phyloP scores from a whole-genome alignment of 441 rosid genomes.

The Viola pubescens region DNA sequence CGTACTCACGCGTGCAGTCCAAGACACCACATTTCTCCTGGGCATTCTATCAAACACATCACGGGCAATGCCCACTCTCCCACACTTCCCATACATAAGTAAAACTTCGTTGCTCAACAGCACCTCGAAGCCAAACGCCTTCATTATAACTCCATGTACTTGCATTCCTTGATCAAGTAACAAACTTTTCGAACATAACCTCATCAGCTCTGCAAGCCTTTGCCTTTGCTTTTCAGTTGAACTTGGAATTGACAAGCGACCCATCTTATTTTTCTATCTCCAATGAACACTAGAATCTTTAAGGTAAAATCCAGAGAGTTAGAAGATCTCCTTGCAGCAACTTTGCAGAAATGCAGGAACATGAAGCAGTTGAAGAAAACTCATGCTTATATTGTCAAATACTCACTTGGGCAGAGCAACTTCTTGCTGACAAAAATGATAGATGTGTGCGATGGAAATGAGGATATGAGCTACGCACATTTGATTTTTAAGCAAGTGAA shows the following conservation, averaged over 20 bases:
- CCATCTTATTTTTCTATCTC: not conserved
- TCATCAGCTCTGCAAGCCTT: constrained; percentile 45
- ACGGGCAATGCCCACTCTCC: constrained; percentile 34
- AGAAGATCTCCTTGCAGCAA: constrained; percentile 38
- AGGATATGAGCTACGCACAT: constrained; percentile 31
- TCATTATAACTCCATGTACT: constrained; percentile 46
- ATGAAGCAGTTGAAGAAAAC: constrained; percentile 31
- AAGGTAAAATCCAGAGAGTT: constrained; percentile 26
- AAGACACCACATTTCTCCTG: constrained; percentile 75
- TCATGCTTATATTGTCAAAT: constrained; percentile 31
- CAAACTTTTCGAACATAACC: constrained; percentile 46
- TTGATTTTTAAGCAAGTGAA: constrained; percentile 33
- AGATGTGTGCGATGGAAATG: constrained; percentile 29
- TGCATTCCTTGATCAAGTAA: constrained; percentile 54
- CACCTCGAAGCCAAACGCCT: constrained; percentile 17
- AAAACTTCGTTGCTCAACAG: constrained; percentile 40
- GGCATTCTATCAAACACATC: constrained; percentile 71
- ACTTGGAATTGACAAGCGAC: constrained; percentile 12
- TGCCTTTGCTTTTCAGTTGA: constrained; percentile 33
- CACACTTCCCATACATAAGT: constrained; percentile 65
- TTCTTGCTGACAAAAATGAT: constrained; percentile 51
- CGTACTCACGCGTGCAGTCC: constrained; percentile 29
- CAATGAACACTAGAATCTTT: constrained; percentile 6
- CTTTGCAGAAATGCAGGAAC: constrained; percentile 28
- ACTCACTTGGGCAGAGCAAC: constrained; percentile 43